These are phyloP conservation scores for Helminthosporium solani DNA, from an alignment of 2,329 filamentous ascomycete species.

Conservation along the genomic window DNA sequence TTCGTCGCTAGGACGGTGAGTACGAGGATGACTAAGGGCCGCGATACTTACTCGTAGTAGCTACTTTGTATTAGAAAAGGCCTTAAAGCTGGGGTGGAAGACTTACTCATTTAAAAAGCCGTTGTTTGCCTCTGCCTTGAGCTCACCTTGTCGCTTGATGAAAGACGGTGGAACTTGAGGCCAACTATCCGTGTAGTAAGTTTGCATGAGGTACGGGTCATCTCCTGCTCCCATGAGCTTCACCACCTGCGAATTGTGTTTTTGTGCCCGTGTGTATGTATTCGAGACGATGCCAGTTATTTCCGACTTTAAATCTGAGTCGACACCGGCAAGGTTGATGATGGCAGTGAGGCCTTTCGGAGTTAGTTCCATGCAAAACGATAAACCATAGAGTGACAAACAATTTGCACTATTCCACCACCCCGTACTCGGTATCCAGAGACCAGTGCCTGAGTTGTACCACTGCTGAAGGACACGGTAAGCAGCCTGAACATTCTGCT, in stretches of 20 bases:
- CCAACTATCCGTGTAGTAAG: constrained; percentile 3
- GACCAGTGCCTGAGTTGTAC: constrained; percentile 4
- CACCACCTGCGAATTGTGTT: constrained; percentile 1
- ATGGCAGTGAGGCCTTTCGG: constrained; percentile 3
- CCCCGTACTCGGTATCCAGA: constrained; percentile 6
- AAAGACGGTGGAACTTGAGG: constrained; percentile 1
- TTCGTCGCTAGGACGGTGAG: constrained; percentile 61
- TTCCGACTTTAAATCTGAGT: not conserved
- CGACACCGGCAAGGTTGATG: constrained; percentile 1
- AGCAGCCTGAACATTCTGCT: not conserved
- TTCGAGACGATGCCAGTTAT: constrained; percentile 1
- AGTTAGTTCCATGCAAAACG: not conserved
- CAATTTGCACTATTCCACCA: constrained; percentile 10
- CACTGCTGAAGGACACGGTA: constrained; percentile 4
- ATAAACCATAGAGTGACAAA: not conserved
- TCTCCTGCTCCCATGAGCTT: constrained; percentile 1
- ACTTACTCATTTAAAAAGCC: constrained; percentile 5
- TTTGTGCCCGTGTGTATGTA: constrained; percentile 1
- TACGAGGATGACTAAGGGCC: constrained; percentile 23
- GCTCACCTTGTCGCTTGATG: not conserved
- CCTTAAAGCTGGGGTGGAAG: no score
- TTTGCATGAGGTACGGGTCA: constrained; percentile 5
- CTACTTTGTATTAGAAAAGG: not conserved
- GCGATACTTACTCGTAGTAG: constrained; percentile 28
- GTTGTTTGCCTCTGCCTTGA: not conserved